Base-by-base conservation (phyloP, 2,329 filamentous ascomycete species). In the Tolypocladium endophyticum region DNA sequence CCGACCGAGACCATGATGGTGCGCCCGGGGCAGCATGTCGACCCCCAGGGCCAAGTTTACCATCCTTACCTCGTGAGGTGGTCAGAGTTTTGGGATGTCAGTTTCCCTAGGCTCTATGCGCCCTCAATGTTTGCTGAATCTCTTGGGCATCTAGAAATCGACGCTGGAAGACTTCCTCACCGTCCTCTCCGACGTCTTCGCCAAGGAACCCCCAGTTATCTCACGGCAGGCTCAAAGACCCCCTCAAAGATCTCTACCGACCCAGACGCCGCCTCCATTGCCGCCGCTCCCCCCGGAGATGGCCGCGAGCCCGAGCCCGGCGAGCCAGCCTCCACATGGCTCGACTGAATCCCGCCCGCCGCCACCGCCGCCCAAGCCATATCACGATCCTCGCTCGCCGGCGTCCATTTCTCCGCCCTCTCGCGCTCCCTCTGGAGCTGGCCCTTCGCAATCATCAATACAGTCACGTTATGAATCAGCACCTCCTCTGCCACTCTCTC, bases 61-160 rank as follows among this genome's bases (percentile, higher is more conserved):
- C 94, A 99, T 72, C 94, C 94, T 43, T 99, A 97, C 72, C 78
- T 99, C 55, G 90, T 91, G 38, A 87, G 91, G 63, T 99, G 94
- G 94, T 78, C 82, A 38, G 86, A 90, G 65, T 93, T 89, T 67
- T 94, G 90, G 89, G 90, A 96, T 84, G 90, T 95, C 73, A 77
- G 89, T 62, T 47, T 4, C 7, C 16, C 25, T 3, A 52, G 4
- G 50, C 20, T 30, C 4, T 4, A 30, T 14, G 54, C 11, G 9
- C 4, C 12, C 14, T 25, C 12, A 35, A 14, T 7, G 3, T 12
- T n/a, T 35, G 23, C 58, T 66, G 25, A 66, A 57, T 56, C 35
- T 56, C 5, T 3, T 30, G 8, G 12, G 20, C 57, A 25, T 16
- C 3, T 57, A 87, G 91, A 93, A 91, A 78, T 95, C 90, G 0